These are phyloP conservation scores for Fraxinus dipetala DNA, from an alignment of 305 asterid species.

Conservation along the genomic window DNA sequence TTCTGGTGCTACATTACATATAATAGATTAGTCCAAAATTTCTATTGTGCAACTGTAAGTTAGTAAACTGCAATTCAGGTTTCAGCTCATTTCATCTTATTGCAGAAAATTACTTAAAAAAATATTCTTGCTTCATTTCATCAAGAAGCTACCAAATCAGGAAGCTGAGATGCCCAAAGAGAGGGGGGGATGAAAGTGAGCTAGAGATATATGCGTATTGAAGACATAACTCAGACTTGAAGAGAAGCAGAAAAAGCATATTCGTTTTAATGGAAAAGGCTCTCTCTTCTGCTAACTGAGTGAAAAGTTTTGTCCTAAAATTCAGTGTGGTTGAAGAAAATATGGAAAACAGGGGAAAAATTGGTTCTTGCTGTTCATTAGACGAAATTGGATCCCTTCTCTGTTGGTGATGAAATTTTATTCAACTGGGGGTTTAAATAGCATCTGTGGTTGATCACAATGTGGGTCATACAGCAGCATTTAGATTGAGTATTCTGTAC, in stretches of 20 bases:
- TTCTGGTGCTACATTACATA: neutral
- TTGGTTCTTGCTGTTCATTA: neutral
- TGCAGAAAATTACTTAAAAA: neutral
- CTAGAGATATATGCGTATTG: neutral
- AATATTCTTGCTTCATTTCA: neutral
- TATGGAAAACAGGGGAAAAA: neutral
- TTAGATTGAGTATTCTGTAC: slow-evolving; percentile 2
- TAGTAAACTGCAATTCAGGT: neutral
- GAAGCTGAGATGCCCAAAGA: neutral
- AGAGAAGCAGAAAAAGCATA: neutral
- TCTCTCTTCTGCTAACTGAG: neutral
- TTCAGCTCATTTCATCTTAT: neutral
- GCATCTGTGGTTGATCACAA: neutral
- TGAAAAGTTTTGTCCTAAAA: neutral
- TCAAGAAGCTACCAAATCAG: neutral
- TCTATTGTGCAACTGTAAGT: neutral
- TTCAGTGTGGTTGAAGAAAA: neutral
- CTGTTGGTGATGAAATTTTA: neutral
- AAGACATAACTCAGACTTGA: slow-evolving; percentile 3
- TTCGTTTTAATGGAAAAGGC: neutral
- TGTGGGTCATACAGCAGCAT: neutral
- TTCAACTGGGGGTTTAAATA: slow-evolving; percentile 2
- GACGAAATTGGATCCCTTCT: neutral
- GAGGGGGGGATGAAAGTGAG: neutral
- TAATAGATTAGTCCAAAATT: neutral